Percentiles rank a stretch among this genome's conserved stretches.
Evolutionary conservation across 192 early-diverging fungal genomes (phyloP).

Genomic region (Bifiguratus adelaidae): DNA sequence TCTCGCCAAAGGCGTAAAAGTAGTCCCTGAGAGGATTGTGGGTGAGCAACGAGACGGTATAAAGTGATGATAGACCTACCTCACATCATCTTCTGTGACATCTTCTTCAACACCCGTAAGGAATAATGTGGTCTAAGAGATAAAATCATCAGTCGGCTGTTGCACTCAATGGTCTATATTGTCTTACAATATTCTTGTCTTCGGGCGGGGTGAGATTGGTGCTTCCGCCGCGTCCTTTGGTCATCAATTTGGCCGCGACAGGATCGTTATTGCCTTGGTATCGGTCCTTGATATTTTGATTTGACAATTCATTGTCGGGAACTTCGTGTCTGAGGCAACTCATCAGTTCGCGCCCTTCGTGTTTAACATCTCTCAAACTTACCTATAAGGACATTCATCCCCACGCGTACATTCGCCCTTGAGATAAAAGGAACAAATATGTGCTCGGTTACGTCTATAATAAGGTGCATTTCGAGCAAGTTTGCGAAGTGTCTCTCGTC

Average conservation of each 20-base stretch:
- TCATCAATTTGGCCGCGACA: slow-evolving; percentile 77
- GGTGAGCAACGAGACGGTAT: not conserved
- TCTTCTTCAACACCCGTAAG: slow-evolving; percentile 68
- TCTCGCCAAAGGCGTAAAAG: slow-evolving; percentile 82
- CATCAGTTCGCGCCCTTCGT: not conserved
- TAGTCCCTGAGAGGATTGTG: slow-evolving; percentile 22
- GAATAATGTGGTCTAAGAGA: slow-evolving; percentile 65
- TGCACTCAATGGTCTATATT: no score
- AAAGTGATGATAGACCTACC: slow-evolving; percentile 16
- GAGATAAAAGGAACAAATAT: slow-evolving; percentile 94
- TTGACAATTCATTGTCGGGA: slow-evolving; percentile 68
- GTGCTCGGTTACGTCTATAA: slow-evolving; percentile 81
- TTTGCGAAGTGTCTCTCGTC: slow-evolving; percentile 62
- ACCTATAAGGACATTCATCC: slow-evolving; percentile 84
- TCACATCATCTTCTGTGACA: slow-evolving; percentile 60
- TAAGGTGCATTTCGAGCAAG: slow-evolving; percentile 83
- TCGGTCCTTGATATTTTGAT: slow-evolving; percentile 93
- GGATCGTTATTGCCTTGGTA: slow-evolving; percentile 95
- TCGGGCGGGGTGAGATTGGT: slow-evolving; percentile 50
- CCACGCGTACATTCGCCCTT: slow-evolving; percentile 93
- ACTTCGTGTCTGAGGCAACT: slow-evolving; percentile 70
- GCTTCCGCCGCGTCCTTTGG: slow-evolving; percentile 39
- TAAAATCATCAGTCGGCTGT: no score
- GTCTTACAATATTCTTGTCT: slow-evolving; percentile 64
- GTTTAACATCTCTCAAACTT: not conserved